Conservation (phyloP, 1,284 basidiomycete species). For the Naganishia liquefaciens region DNA sequence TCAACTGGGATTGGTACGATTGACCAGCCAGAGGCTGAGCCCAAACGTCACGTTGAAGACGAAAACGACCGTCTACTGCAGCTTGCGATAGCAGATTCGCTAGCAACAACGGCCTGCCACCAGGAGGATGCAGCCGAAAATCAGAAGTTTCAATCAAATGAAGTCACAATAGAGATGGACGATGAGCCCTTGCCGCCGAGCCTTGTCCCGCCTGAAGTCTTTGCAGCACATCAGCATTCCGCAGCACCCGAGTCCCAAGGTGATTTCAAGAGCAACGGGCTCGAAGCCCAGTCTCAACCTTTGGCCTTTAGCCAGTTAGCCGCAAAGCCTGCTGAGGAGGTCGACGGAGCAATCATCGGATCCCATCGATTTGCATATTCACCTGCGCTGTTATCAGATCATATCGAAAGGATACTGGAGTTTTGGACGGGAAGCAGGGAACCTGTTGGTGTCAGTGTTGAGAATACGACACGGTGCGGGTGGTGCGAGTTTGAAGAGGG, state of each 20-base stretch:
- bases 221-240: neutral
- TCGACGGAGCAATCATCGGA: slow-evolving; percentile 62
- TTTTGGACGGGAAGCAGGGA: slow-evolving; percentile 74
- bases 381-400: slow-evolving; percentile 59
- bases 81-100: slow-evolving; percentile 22
- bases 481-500: slow-evolving; percentile 74
- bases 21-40: neutral
- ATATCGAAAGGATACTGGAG: slow-evolving; percentile 62
- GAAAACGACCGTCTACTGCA: slow-evolving; percentile 13
- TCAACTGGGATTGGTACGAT: neutral
- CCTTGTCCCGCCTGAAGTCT: neutral
- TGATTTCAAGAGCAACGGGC: neutral
- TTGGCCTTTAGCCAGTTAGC: neutral
- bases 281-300: neutral
- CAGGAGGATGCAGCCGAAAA: no score
- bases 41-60: neutral
- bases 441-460: slow-evolving; percentile 67
- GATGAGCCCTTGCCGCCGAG: slow-evolving; percentile 15
- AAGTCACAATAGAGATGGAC: neutral
- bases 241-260: no score
- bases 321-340: neutral
- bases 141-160: no score
- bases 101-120: neutral
- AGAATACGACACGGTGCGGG: slow-evolving; percentile 68
- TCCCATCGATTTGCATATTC: slow-evolving; percentile 65